A percentile compares a stretch with the other conserved stretches of the same genome.
phyloP scores from a whole-genome alignment of 1,284 basidiomycete genomes.

The Leccinum angustisporum region DNA sequence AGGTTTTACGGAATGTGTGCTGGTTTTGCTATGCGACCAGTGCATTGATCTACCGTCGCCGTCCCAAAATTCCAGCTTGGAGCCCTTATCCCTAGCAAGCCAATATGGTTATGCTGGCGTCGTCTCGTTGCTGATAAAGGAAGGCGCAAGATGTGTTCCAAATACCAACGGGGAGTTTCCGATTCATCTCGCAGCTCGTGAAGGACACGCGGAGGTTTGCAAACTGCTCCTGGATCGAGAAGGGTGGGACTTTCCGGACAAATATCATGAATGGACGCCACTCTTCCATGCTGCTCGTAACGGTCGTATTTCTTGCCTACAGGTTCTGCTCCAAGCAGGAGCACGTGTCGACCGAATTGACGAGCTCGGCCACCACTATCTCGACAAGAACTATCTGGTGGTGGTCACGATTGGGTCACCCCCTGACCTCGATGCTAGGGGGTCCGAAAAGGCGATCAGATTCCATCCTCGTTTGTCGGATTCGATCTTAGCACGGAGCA shows the following conservation, averaged over 20 bases:
- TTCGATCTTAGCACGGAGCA: constrained; percentile 45
- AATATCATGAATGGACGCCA: constrained; percentile 98
- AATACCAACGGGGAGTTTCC: constrained; percentile 97
- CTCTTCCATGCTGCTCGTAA: constrained; percentile 94
- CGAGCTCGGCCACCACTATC: constrained; percentile 85
- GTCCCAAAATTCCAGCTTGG: constrained; percentile 66
- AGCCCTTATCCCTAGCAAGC: constrained; percentile 89
- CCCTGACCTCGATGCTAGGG: constrained; percentile 39
- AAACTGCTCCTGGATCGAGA: constrained; percentile 70
- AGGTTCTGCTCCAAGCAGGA: constrained; percentile 77
- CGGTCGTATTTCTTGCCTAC: constrained; percentile 79
- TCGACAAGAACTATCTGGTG: constrained; percentile 86
- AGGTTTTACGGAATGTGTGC: constrained; percentile 82
- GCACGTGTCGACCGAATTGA: constrained; percentile 76
- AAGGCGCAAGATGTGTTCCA: constrained; percentile 75
- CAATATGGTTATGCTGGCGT: constrained; percentile 89
- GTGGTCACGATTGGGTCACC: constrained; percentile 84
- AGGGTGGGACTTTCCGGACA: constrained; percentile 90
- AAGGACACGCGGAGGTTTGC: constrained; percentile 87
- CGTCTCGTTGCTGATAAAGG: constrained; percentile 64
- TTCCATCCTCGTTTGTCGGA: constrained; percentile 70
- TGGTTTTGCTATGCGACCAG: constrained; percentile 69
- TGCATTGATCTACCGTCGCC: constrained; percentile 46
- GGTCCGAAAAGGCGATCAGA: constrained; percentile 47
- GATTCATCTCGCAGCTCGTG: constrained; percentile 96